Conservation (phyloP, 192 early-diverging fungal genomes). For the Podila epigama region DNA sequence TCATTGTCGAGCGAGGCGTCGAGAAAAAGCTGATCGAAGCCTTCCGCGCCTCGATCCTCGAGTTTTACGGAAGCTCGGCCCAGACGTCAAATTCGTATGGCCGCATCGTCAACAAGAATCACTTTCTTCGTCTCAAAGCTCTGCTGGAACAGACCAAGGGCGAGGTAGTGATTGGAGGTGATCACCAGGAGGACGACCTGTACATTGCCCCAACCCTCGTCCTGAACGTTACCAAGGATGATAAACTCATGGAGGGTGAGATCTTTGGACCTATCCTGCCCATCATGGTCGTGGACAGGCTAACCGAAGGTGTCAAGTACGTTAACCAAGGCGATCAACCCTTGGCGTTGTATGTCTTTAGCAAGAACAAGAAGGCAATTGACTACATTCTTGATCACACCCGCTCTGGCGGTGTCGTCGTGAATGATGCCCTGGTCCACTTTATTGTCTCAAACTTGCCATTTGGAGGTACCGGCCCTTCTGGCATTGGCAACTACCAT, state of each 20-base stretch:
- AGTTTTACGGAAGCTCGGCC: constrained; percentile 55
- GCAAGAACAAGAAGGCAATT: constrained; percentile 58
- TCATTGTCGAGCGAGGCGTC: constrained; percentile 62
- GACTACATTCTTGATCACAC: constrained; percentile 73
- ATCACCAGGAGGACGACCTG: constrained; percentile 61
- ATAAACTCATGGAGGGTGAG: constrained; percentile 84
- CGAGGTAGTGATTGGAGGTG: constrained; percentile 65
- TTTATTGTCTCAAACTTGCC: constrained; percentile 67
- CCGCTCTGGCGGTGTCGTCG: constrained; percentile 76
- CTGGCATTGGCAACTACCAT: constrained; percentile 89
- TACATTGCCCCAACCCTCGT: constrained; percentile 87
- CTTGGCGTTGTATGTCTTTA: constrained; percentile 83
- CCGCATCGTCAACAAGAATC: constrained; percentile 70
- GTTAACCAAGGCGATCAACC: constrained; percentile 77
- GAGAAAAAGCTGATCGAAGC: constrained; percentile 60
- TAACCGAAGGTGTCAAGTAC: constrained; percentile 72
- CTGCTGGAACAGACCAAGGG: constrained; percentile 64
- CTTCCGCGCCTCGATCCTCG: constrained; percentile 54
- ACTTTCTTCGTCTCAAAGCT: constrained; percentile 65
- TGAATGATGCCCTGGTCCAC: constrained; percentile 87
- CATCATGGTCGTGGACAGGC: constrained; percentile 71
- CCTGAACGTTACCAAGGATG: constrained; percentile 70
- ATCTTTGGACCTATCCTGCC: constrained; percentile 94
- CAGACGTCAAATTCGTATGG: constrained; percentile 55
- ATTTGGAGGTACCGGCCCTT: constrained; percentile 88